Percentiles rank a stretch among this genome's conserved stretches.
Conservation (phyloP, 345 rosid genomes). For the Linum tenue region DNA sequence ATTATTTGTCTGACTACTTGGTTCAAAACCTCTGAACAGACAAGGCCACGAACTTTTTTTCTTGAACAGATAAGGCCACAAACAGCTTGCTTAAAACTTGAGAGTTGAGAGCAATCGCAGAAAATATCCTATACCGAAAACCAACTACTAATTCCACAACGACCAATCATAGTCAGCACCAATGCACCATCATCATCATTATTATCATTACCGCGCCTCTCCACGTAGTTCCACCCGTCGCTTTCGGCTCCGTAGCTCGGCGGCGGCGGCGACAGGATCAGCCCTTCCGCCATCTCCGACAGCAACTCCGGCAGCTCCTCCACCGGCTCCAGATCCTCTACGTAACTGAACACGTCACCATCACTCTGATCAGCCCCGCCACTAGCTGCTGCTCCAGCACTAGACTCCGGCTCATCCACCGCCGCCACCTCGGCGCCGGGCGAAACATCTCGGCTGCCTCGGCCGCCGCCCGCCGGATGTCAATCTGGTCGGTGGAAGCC, state of each 20-base stretch:
- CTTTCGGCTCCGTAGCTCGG: slow-evolving; percentile 30
- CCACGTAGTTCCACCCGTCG: background rate
- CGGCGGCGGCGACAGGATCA: slow-evolving; percentile 55
- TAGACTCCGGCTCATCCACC: too few species aligned
- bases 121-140: too few species aligned
- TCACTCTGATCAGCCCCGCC: too few species aligned
- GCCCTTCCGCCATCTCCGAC: slow-evolving; percentile 60
- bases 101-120: too few species aligned
- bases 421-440: slow-evolving; percentile 3
- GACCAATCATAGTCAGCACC: slow-evolving; percentile 24
- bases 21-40: too few species aligned
- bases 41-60: too few species aligned
- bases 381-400: too few species aligned
- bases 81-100: too few species aligned
- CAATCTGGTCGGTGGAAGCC: slow-evolving; percentile 44
- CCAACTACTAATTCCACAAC: slow-evolving; percentile 45
- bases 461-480: slow-evolving; percentile 63
- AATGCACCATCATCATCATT: too few species aligned
- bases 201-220: background rate
- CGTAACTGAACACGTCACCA: too few species aligned
- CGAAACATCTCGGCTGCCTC: slow-evolving; percentile 43
- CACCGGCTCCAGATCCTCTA: background rate
- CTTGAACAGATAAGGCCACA: too few species aligned
- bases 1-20: too few species aligned
- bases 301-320: slow-evolving; percentile 42